Base-by-base conservation (phyloP, 202 grass and related monocot species). In the Elaeis oleifera region DNA sequence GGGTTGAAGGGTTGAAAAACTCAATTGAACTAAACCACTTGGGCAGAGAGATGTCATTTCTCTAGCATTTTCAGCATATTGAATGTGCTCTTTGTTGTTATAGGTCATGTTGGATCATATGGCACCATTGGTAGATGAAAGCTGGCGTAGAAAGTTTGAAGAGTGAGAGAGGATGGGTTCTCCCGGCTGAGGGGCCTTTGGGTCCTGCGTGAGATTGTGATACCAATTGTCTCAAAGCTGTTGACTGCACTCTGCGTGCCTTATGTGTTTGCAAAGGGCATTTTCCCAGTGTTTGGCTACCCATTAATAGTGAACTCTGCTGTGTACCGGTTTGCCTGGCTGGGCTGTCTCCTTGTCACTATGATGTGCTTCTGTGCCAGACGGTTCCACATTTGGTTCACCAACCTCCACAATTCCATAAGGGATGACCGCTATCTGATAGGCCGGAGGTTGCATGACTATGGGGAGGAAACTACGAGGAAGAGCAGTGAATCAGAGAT, bases 61-160 rank as follows among this genome's bases (percentile, higher is more conserved):
- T 44, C 9, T 44, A 49, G 29, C 6, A 23, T 9, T 25, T 17
- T 18, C 32, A 15, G 26, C 53, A 67, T 19, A 1, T 32, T 17
- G 28, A 5, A 3, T 55, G 50, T 4, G 2, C 23, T 58, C 17
- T 54, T 16, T 24, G 22, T 22, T 48, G 54, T 3, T 58, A 5
- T 69, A 96, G 94, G 88, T 99, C 49, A 99, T 94, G 72, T 76
- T 99, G 69, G 88, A 99, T 59, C 94, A 99, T 61, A 99, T 99
- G 94, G 82, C 85, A 64, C 88, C 88, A 52, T 74, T 99, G 69
- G 82, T 99, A 26, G 80, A 99, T 28, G 94, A 94, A 64, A 87
- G 78, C 60, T 99, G 94, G 94, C 90, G 94, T 26, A 69, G 68
- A 55, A 99, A 94, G 71, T 94, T 99, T 70, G 94, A 94, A 90